phyloP scores from a whole-genome alignment of 805 yeast genomes.

The Sungouiella blattae region DNA sequence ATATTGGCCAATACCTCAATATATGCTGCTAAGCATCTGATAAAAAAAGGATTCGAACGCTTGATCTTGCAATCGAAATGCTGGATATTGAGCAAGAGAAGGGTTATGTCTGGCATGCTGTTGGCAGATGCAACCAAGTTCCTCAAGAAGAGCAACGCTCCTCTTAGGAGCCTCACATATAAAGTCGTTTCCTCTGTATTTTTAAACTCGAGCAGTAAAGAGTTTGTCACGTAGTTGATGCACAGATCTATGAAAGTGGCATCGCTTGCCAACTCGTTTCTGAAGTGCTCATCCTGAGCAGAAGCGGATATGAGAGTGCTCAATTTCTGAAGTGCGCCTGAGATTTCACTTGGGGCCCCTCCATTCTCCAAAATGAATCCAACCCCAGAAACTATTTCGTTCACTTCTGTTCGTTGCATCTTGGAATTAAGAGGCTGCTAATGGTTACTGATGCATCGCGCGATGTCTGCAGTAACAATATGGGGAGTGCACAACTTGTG shows the following conservation, averaged over 20 bases:
- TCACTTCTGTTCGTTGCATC: too few relatives aligned
- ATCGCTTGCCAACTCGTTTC: conserved; percentile 4
- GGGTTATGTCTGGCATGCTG: conserved; percentile 5
- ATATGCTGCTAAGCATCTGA: conserved; percentile 8
- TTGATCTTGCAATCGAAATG: conserved; percentile 4
- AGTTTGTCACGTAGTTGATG: conserved; percentile 6
- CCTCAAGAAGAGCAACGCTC: conserved; percentile 45
- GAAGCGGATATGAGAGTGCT: too few relatives aligned
- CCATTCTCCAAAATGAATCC: too few relatives aligned
- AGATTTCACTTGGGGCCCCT: too few relatives aligned
- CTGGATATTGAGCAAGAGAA: conserved; percentile 7
- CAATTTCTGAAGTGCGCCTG: too few relatives aligned
- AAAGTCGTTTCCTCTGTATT: conserved; percentile 1
- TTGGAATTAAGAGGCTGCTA: too few relatives aligned
- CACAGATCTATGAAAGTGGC: conserved; percentile 3
- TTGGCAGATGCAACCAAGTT: conserved; percentile 36
- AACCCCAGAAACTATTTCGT: too few relatives aligned
- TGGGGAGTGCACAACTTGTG: too few relatives aligned
- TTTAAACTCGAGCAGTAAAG: conserved; percentile 6
- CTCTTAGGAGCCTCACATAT: conserved; percentile 40
- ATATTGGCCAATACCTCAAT: conserved; percentile 13
- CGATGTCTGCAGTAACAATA: too few relatives aligned
- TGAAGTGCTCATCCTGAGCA: conserved; percentile 3
- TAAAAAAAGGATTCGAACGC: conserved; percentile 1
- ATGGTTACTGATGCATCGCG: too few relatives aligned